These are phyloP conservation scores for Zasmidium citrigriseum DNA, from an alignment of 2,329 filamentous ascomycete species.

Conservation along the genomic window DNA sequence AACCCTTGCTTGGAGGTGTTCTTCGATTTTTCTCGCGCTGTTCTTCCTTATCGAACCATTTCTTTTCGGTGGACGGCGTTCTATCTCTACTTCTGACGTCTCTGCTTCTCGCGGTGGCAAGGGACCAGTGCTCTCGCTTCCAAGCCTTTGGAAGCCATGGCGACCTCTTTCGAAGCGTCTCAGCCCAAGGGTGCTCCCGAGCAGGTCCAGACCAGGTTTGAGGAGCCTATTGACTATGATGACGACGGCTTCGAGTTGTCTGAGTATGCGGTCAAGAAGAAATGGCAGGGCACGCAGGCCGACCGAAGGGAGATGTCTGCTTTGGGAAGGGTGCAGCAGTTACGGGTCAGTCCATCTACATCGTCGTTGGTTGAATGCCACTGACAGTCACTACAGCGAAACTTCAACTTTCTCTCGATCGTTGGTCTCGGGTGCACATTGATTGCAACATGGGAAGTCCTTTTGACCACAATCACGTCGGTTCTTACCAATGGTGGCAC, in stretches of 20 bases:
- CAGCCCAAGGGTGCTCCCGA: conserved; percentile 3
- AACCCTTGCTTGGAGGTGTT: too few relatives aligned
- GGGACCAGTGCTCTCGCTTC: too few relatives aligned
- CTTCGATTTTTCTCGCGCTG: too few relatives aligned
- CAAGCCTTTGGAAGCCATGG: too few relatives aligned
- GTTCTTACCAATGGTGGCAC: conserved; percentile 26
- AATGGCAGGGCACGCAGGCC: conserved; percentile 24
- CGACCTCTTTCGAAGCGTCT: not conserved
- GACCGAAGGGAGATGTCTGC: conserved; percentile 26
- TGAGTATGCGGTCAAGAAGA: conserved; percentile 21
- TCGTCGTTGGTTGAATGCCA: not conserved
- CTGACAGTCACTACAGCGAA: conserved; percentile 12
- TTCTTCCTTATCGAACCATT: too few relatives aligned
- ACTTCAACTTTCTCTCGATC: conserved; percentile 27
- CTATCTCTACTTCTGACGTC: too few relatives aligned
- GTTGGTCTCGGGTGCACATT: conserved; percentile 26
- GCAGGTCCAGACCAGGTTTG: conserved; percentile 1
- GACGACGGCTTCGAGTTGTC: conserved; percentile 18
- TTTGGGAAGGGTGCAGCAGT: conserved; percentile 25
- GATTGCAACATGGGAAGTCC: conserved; percentile 26
- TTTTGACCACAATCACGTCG: conserved; percentile 2
- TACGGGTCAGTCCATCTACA: conserved; percentile 1
- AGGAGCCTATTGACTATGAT: conserved; percentile 8
- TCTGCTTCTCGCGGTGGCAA: too few relatives aligned
- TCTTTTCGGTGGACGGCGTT: too few relatives aligned